These are phyloP conservation scores for Phialophora macrospora DNA, from an alignment of 2,329 filamentous ascomycete genomes.

Conservation along the genomic window DNA sequence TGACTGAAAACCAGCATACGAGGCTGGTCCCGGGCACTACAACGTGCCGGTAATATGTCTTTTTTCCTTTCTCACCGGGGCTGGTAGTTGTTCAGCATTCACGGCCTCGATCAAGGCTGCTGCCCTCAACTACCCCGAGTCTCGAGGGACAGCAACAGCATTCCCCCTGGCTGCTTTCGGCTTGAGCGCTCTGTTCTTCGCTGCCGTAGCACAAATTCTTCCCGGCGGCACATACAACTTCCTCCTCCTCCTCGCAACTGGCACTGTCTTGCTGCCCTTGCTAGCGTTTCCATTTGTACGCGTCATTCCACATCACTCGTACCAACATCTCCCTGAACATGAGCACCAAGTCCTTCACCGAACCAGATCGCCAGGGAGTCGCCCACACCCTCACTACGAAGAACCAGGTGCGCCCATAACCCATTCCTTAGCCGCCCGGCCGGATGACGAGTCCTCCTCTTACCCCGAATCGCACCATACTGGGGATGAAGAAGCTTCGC, in stretches of 20 bases:
- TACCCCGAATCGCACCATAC: conserved; percentile 42
- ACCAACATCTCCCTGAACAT: conserved; percentile 49
- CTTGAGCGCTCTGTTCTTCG: conserved; percentile 95
- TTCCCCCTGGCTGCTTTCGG: conserved; percentile 93
- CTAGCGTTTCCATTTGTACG: conserved; percentile 83
- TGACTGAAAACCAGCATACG: conserved; percentile 65
- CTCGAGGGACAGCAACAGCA: conserved; percentile 90
- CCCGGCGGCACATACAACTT: conserved; percentile 83
- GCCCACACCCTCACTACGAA: conserved; percentile 40
- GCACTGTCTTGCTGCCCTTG: conserved; percentile 77
- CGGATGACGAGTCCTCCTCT: conserved; percentile 33
- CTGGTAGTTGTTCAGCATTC: conserved; percentile 92
- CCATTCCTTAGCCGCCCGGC: conserved; percentile 41
- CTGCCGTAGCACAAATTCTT: conserved; percentile 76
- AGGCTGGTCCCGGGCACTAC: conserved; percentile 65
- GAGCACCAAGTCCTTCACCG: conserved; percentile 45
- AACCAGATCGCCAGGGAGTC: conserved; percentile 43
- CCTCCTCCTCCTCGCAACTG: conserved; percentile 76
- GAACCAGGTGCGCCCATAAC: conserved; percentile 47
- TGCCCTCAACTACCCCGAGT: conserved; percentile 87
- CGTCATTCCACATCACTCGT: conserved; percentile 60
- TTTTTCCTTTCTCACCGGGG: conserved; percentile 81
- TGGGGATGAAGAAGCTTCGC: conserved; percentile 47
- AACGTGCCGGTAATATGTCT: conserved; percentile 69
- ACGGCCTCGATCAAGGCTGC: conserved; percentile 81